phyloP scores from a whole-genome alignment of 305 asterid species.

The Plantago rigida region DNA sequence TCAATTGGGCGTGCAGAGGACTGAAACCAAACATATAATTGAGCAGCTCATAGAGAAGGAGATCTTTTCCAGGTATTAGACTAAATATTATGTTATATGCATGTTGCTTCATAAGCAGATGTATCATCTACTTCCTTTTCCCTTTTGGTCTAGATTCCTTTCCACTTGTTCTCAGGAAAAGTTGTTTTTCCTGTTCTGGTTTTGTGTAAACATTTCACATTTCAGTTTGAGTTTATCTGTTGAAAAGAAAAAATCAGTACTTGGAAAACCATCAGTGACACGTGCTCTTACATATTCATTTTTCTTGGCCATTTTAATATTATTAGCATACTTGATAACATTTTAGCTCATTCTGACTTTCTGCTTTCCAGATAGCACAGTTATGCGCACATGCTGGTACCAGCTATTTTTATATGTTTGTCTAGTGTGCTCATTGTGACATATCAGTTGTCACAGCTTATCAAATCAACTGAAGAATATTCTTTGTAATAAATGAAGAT shows the following conservation, averaged over 20 bases:
- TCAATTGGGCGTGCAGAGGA: conserved; percentile 30
- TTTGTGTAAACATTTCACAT: conserved; percentile 7
- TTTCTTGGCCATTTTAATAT: not conserved
- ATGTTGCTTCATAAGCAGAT: conserved; percentile 21
- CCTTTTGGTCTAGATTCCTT: conserved; percentile 10
- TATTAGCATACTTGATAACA: conserved; percentile 9
- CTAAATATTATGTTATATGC: conserved; percentile 14
- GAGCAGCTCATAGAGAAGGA: conserved; percentile 57
- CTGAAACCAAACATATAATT: conserved; percentile 45
- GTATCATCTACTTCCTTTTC: conserved; percentile 11
- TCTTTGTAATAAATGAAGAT: not conserved
- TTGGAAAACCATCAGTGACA: conserved; percentile 4
- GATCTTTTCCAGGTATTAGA: conserved; percentile 55
- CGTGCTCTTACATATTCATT: conserved; percentile 9
- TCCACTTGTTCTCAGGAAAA: conserved; percentile 14
- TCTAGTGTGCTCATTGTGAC: not conserved
- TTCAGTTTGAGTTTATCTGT: conserved; percentile 9
- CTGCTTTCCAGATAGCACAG: not conserved
- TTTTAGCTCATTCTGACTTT: not conserved
- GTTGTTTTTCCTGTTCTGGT: conserved; percentile 2
- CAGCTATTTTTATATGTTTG: not conserved
- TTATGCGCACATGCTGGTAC: not conserved
- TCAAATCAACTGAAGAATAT: not conserved
- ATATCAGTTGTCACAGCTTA: not conserved
- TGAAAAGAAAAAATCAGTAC: not conserved